Base-by-base conservation (phyloP, 2,329 filamentous ascomycete species). In the Davidsoniella australis region DNA sequence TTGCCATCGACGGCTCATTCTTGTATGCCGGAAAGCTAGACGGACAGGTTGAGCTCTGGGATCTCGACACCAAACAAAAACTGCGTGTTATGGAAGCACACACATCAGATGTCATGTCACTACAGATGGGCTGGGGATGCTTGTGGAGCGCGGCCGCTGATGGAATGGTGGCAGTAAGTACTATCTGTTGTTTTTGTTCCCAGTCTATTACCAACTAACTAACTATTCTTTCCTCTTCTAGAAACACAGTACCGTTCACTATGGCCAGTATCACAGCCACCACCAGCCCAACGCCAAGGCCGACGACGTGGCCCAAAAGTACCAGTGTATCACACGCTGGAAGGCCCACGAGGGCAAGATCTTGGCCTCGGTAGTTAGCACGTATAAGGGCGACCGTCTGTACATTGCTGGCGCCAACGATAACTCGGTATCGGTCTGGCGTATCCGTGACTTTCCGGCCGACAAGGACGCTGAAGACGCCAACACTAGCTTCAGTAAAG, bases 361-460 rank as follows among this genome's bases (percentile, higher is more conserved):
- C 39, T 71, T 98, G 12, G 81, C 89, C 2, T 95, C 89, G 0
- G 82, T 85, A 0, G 75, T 82, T 16, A 81, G 81, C 0, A 77
- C 69, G 1, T 76, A 82, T 61, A 75, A 81, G 26, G 74, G 76
- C 45, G 76, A 83, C 52, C 76, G 82, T n/a, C 76, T 91, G n/a
- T 91, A 86, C 61, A 86, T 94, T 46, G 95, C 89, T 0, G 91
- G 91, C 7, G 88, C 86, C 44, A 98, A 94, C 58, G 91, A 98
- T 63, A 82, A 87, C 59, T 82, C 80, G 0, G 77, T 98, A 23
- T 83, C 85, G 6, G 76, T 96, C 17, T 98, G 91, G 91, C 78
- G 89, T 56, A 72, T 94, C 47, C 65, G 69, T 2, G 66, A 68
- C 48, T 66, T 66, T 51, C 63, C 66, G 1, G 55, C 65, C 2